phyloP scores from a whole-genome alignment of 129 eudicot species.

The Flaveria trinervia region DNA sequence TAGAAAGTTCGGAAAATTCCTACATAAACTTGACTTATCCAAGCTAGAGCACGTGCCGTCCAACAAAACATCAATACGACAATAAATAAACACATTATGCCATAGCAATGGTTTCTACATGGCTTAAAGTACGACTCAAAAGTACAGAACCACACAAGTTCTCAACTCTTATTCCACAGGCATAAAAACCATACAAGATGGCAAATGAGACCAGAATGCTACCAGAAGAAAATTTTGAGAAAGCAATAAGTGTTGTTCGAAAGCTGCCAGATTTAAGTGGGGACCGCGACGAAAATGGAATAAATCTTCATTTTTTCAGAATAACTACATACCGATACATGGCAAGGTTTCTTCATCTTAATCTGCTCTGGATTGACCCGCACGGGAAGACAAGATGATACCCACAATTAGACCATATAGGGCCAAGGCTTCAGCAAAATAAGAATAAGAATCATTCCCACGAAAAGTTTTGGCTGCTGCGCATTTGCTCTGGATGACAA shows the following conservation, averaged over 20 bases:
- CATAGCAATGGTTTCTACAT: constrained; percentile 25
- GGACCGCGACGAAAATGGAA: constrained; percentile 18
- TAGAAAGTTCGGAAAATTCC: not conserved
- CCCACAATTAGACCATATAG: constrained; percentile 69
- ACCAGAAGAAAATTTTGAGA: constrained; percentile 6
- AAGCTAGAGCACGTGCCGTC: not conserved
- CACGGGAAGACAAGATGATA: constrained; percentile 72
- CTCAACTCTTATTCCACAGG: constrained; percentile 33
- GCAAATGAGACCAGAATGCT: constrained; percentile 34
- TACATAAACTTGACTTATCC: not conserved
- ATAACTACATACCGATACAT: constrained; percentile 30
- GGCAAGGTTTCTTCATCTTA: constrained; percentile 24
- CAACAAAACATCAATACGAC: not conserved
- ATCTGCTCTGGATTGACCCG: constrained; percentile 78
- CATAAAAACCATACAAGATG: constrained; percentile 35
- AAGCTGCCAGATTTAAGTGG: constrained; percentile 27
- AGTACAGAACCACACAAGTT: constrained; percentile 24
- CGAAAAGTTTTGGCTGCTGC: constrained; percentile 69
- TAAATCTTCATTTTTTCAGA: constrained; percentile 21
- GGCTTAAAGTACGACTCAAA: constrained; percentile 5
- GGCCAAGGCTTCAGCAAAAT: constrained; percentile 75
- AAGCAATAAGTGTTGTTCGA: constrained; percentile 21
- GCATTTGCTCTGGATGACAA: constrained; percentile 62
- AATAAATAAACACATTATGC: constrained; percentile 13
- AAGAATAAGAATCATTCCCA: constrained; percentile 74